Conservation (phyloP, 2,329 filamentous ascomycete species). For the Alternaria brassicae region DNA sequence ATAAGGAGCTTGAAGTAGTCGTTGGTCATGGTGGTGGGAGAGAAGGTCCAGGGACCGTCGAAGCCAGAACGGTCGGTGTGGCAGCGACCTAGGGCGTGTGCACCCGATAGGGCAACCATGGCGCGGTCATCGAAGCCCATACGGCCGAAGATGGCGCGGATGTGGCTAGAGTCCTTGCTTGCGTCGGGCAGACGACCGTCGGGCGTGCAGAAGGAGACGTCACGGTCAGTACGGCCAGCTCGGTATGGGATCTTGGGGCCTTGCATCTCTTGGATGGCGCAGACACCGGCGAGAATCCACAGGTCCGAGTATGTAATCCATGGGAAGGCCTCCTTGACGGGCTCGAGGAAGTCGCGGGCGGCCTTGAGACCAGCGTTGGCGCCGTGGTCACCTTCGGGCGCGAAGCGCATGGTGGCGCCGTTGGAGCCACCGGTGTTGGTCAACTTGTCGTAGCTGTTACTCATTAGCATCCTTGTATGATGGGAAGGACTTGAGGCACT, state of each 20-base stretch:
- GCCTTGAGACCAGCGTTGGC: conserved; percentile 89
- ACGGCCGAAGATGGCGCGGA: conserved; percentile 90
- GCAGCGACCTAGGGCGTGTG: conserved; percentile 83
- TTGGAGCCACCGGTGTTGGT: conserved; percentile 93
- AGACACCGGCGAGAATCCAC: conserved; percentile 88
- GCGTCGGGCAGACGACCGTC: conserved; percentile 91
- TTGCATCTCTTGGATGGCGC: conserved; percentile 93
- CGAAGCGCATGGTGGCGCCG: conserved; percentile 95
- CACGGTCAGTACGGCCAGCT: conserved; percentile 81
- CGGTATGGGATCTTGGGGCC: conserved; percentile 88
- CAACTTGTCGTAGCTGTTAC: conserved; percentile 73
- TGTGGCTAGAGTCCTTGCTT: conserved; percentile 75
- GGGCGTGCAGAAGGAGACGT: conserved; percentile 85
- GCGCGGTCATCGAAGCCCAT: conserved; percentile 99
- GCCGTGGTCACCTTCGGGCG: conserved; percentile 86
- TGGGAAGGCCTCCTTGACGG: conserved; percentile 85
- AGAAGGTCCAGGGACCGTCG: conserved; percentile 84
- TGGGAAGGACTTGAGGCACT: conserved; percentile 20
- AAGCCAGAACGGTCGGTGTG: conserved; percentile 89
- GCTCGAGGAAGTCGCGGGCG: conserved; percentile 91
- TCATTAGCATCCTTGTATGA: conserved; percentile 17
- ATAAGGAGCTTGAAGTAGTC: conserved; percentile 90
- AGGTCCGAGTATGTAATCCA: conserved; percentile 98
- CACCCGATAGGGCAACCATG: conserved; percentile 89
- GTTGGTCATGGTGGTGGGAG: conserved; percentile 82